Evolutionary conservation across 2,329 filamentous ascomycete genomes (phyloP).

Genomic region (Phaeoacremonium minimum): DNA sequence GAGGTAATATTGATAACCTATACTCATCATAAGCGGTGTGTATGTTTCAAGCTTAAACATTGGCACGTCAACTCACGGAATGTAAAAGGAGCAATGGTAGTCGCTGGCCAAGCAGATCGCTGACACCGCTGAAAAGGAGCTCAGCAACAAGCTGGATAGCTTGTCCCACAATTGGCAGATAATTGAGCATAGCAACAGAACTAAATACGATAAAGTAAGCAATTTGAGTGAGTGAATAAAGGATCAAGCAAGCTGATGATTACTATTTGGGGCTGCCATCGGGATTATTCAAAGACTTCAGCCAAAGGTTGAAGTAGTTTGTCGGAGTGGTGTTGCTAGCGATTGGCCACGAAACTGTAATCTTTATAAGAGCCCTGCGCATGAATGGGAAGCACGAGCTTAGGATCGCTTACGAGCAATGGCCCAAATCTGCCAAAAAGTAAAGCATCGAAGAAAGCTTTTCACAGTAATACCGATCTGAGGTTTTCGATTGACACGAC

Average conservation of each 20-base stretch:
- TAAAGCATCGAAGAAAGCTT: slow-evolving; percentile 6
- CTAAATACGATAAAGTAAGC: too few relatives aligned
- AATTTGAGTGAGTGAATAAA: not conserved
- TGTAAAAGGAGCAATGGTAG: slow-evolving; percentile 4
- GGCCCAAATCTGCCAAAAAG: slow-evolving; percentile 6
- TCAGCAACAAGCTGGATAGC: slow-evolving; percentile 4
- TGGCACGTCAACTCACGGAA: slow-evolving; percentile 1
- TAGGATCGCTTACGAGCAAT: not conserved
- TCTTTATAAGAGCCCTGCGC: not conserved
- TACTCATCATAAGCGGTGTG: not conserved
- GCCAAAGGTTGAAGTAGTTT: slow-evolving; percentile 7
- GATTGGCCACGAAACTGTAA: slow-evolving; percentile 4
- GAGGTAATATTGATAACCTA: slow-evolving; percentile 4
- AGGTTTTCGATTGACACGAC: slow-evolving; percentile 4
- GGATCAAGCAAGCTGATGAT: not conserved
- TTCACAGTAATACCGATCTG: slow-evolving; percentile 4
- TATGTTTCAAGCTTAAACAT: slow-evolving; percentile 1
- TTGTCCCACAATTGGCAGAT: slow-evolving; percentile 6
- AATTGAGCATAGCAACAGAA: slow-evolving; percentile 5
- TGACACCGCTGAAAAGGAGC: slow-evolving; percentile 5
- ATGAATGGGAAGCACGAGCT: not conserved
- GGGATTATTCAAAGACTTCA: slow-evolving; percentile 5
- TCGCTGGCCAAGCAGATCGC: slow-evolving; percentile 2
- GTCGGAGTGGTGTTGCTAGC: slow-evolving; percentile 2
- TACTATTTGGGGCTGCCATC: slow-evolving; percentile 4